A percentile compares a stretch with the other conserved stretches of the same genome.
These are phyloP conservation scores for Suillus subluteus DNA, from an alignment of 768 basidiomycete genomes.

Conservation along the genomic window DNA sequence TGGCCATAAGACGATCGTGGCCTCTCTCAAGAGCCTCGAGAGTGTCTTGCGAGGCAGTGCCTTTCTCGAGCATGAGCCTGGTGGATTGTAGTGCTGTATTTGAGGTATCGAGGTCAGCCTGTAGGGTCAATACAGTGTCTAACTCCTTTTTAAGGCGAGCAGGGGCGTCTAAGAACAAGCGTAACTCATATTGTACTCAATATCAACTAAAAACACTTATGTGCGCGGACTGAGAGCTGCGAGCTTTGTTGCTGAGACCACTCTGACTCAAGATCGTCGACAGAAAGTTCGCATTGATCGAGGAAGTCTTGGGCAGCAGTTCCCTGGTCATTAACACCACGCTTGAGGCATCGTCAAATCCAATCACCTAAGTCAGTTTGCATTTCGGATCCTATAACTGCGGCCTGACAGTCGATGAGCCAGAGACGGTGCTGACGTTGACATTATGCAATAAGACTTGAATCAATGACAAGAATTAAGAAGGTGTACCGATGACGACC, in stretches of 20 bases:
- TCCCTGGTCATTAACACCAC: too few species aligned
- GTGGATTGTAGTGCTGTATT: conserved; percentile 26
- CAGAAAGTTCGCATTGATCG: too few species aligned
- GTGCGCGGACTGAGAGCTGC: conserved; percentile 31
- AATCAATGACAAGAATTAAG: not conserved
- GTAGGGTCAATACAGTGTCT: conserved; percentile 34
- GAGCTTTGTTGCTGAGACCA: conserved; percentile 28
- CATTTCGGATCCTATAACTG: too few species aligned
- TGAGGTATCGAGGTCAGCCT: conserved; percentile 30
- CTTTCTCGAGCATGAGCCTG: conserved; percentile 12
- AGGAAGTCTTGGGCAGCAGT: too few species aligned
- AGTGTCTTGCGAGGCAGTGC: conserved; percentile 8
- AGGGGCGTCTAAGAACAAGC: conserved; percentile 29
- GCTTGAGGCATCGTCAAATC: too few species aligned
- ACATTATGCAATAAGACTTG: not conserved
- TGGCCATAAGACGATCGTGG: conserved; percentile 23
- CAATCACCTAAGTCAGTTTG: too few species aligned
- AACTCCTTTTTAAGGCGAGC: conserved; percentile 36
- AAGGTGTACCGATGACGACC: conserved; percentile 35
- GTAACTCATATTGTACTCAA: too few species aligned
- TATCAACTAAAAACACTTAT: conserved; percentile 25
- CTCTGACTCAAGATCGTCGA: too few species aligned
- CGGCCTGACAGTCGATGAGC: too few species aligned
- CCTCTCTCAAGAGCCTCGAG: conserved; percentile 24
- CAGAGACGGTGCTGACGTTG: conserved; percentile 15